A percentile compares a stretch with the other conserved stretches of the same genome.
Evolutionary conservation across 2,329 filamentous ascomycete genomes (phyloP).

Genomic region (Paracamarosporium sp.): DNA sequence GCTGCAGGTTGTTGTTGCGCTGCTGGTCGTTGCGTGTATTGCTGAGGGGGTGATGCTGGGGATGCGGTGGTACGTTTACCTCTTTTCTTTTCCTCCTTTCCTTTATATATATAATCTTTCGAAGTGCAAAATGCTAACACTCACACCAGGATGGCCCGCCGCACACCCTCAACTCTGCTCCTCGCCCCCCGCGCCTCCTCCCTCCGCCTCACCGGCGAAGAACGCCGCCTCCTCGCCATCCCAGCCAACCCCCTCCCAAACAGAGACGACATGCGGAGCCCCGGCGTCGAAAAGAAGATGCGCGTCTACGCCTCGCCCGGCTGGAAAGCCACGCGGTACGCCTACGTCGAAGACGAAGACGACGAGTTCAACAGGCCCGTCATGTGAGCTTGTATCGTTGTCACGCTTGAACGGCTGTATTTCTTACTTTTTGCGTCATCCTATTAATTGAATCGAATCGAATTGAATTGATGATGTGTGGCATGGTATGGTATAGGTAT

Average conservation of each 20-base stretch:
- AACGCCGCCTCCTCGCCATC: constrained; percentile 30
- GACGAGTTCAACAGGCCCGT: constrained; percentile 42
- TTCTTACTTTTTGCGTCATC: too few relatives aligned
- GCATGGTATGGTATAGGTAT: too few relatives aligned
- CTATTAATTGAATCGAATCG: too few relatives aligned
- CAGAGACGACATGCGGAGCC: constrained; percentile 16
- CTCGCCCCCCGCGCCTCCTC: background rate
- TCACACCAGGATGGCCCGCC: constrained; percentile 7
- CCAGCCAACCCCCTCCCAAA: constrained; percentile 8
- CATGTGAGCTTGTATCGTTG: constrained; percentile 22
- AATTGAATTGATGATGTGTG: too few relatives aligned
- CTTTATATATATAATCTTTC: too few relatives aligned
- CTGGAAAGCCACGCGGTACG: constrained; percentile 29
- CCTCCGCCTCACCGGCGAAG: constrained; percentile 27
- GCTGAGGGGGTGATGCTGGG: constrained; percentile 32
- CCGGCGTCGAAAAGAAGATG: constrained; percentile 35
- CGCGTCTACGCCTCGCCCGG: constrained; percentile 26
- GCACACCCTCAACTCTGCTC: background rate
- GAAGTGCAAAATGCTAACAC: constrained; percentile 2
- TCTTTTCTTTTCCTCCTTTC: background rate
- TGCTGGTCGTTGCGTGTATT: constrained; percentile 34
- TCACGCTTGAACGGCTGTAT: too few relatives aligned
- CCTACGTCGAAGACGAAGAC: constrained; percentile 39
- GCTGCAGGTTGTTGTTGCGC: constrained; percentile 34
- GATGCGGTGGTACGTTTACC: constrained; percentile 23